Percentiles rank a stretch among this genome's conserved stretches.
phyloP scores from a whole-genome alignment of 371 early-diverging fungal species.

The Mortierella sp. region DNA sequence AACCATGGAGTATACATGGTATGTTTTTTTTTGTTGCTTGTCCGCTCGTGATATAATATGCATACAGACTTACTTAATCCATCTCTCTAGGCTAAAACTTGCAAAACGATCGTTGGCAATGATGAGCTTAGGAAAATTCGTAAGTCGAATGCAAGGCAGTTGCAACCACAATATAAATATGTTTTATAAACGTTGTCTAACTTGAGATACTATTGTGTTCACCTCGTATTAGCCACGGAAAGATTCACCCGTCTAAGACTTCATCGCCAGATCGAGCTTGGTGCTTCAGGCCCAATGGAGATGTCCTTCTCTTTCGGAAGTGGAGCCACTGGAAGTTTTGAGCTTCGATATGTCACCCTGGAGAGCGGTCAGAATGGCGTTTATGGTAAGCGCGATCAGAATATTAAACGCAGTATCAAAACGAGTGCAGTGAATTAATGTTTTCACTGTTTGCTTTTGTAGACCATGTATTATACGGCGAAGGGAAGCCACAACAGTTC shows the following conservation, averaged over 20 bases:
- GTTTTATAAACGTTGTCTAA: neutral
- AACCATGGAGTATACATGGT: constrained; percentile 17
- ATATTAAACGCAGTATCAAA: neutral
- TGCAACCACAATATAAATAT: neutral
- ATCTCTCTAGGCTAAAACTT: constrained; percentile 12
- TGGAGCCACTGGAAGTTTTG: constrained; percentile 16
- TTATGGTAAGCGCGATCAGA: constrained; percentile 14
- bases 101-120: constrained; percentile 19
- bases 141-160: neutral
- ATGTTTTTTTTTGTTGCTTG: neutral
- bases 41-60: too few relatives aligned
- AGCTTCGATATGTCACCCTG: constrained; percentile 19
- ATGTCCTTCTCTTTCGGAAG: constrained; percentile 18
- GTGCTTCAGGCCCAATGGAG: constrained; percentile 14
- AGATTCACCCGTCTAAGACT: constrained; percentile 19
- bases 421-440: neutral
- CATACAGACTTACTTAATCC: neutral
- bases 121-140: constrained; percentile 14
- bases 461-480: constrained; percentile 28
- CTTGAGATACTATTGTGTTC: neutral
- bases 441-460: neutral
- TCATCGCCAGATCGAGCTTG: constrained; percentile 29
- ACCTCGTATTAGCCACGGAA: constrained; percentile 16
- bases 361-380: constrained; percentile 16
- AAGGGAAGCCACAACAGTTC: constrained; percentile 34